Evolutionary conservation across 257 asterid genomes (phyloP), one percentile per base, ranked within the genome.

Genomic region (Pogostemon cablin): DNA sequence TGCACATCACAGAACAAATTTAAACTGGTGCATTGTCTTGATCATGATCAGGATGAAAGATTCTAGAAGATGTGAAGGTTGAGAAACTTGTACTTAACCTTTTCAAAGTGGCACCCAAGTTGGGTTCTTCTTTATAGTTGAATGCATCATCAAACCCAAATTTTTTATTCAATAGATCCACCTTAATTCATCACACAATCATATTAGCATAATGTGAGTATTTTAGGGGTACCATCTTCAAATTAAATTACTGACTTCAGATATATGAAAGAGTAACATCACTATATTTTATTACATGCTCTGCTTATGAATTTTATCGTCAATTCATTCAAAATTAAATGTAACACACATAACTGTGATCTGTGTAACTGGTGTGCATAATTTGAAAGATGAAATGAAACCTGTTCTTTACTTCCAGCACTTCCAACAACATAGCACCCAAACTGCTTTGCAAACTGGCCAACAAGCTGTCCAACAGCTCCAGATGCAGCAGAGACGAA

Each of bases 101-200:
- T 48, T 78, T 80, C 50, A 83, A 65, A 44, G 87, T 80, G 20
- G 75, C 83, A 54, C 54, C 9, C 9, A 83, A 61, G 75, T 80
- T 78, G 11, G 59, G 46, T 66, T 80, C 87, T 68, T 80, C 83
- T 61, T 78, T 80, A 34, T 83, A 83, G 73, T 80, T 80, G 49
- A 83, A 80, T 68, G 87, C 87, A 72, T 80, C 83, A 72, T 83
- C 81, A 2, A 83, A 83, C 3, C 87, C 85, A 35, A 80, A 75
- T 34, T 75, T 75, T 50, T 41, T 80, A 80, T 83, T 83, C 85
- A 83, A 78, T 0, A 83, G 72, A n/a, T 80, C 83, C 66, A 83
- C 80, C 84, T 82, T 53, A 57, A 57, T 57, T 4, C 41, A 35
- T 35, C 20, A 20, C 25, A 20, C 25, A 1, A 20, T 20, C 25